Percentiles rank a stretch among this genome's conserved stretches.
phyloP scores from a whole-genome alignment of 257 asterid genomes.

The Solanum tarijense region DNA sequence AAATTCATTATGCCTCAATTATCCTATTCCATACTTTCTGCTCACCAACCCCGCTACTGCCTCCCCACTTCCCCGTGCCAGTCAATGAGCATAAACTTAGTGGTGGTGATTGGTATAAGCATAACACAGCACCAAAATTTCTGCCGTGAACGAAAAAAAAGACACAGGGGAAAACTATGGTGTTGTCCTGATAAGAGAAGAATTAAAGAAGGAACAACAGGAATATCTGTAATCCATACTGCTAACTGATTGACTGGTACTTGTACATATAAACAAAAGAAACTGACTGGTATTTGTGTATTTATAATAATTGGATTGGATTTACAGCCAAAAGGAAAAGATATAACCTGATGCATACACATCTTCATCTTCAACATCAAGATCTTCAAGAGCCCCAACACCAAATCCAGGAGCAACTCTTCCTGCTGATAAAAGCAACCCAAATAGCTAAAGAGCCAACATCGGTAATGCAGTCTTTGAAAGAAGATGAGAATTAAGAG shows the following conservation, averaged over 20 bases:
- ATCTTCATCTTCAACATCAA: constrained; percentile 94
- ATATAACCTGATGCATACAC: constrained; percentile 66
- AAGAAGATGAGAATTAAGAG: not conserved
- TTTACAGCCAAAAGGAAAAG: not conserved
- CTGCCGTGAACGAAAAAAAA: not conserved
- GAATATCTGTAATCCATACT: not conserved
- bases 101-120: not conserved
- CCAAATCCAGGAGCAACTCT: constrained; percentile 94
- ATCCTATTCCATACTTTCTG: not conserved
- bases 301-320: not conserved
- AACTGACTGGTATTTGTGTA: not conserved
- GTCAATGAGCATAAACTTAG: not conserved
- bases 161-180: not conserved
- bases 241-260: not conserved
- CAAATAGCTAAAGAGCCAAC: constrained; percentile 11
- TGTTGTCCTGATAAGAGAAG: not conserved
- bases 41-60: not conserved
- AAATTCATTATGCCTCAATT: not conserved
- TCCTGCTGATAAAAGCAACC: constrained; percentile 34
- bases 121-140: not conserved
- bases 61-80: not conserved
- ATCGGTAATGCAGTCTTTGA: not conserved
- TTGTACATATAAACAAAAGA: not conserved
- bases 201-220: not conserved
- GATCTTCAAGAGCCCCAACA: constrained; percentile 92